These are phyloP conservation scores for Annulohypoxylon stygium DNA, from an alignment of 495 filamentous ascomycete species.

Conservation along the genomic window DNA sequence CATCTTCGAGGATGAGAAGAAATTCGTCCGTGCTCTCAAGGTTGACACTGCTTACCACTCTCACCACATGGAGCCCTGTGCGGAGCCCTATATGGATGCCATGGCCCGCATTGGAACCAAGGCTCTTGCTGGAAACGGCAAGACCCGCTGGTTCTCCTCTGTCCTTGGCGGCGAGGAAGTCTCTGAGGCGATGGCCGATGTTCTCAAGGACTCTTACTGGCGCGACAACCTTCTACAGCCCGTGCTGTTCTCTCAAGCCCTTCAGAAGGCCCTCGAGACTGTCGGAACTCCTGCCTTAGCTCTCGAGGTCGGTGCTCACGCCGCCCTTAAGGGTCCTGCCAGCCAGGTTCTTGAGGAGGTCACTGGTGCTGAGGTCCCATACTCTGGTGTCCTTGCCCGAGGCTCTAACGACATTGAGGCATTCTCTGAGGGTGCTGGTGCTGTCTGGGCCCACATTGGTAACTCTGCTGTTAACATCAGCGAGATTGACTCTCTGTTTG, in stretches of 20 bases:
- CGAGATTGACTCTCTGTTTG: not conserved
- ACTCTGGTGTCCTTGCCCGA: conserved; percentile 42
- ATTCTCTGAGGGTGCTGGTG: conserved; percentile 52
- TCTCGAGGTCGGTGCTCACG: conserved; percentile 67
- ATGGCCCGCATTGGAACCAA: conserved; percentile 12
- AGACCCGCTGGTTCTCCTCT: conserved; percentile 18
- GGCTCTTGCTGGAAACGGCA: conserved; percentile 49
- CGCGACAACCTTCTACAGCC: conserved; percentile 59
- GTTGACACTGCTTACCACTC: conserved; percentile 68
- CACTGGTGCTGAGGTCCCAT: conserved; percentile 36
- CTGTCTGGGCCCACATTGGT: conserved; percentile 50
- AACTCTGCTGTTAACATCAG: conserved; percentile 35
- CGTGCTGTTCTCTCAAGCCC: conserved; percentile 63
- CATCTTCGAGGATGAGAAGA: conserved; percentile 59
- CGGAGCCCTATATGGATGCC: conserved; percentile 12
- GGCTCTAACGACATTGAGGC: conserved; percentile 44
- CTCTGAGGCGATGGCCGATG: conserved; percentile 32
- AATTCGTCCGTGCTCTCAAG: conserved; percentile 57
- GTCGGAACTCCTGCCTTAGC: conserved; percentile 34
- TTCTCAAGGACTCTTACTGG: conserved; percentile 56
- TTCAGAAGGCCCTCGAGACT: conserved; percentile 47
- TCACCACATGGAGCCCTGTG: conserved; percentile 56
- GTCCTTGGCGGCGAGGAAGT: conserved; percentile 9
- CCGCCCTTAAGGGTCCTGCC: conserved; percentile 59
- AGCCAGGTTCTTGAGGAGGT: conserved; percentile 43